These are phyloP conservation scores for Daedaleopsis nitida DNA, from an alignment of 768 basidiomycete genomes.

Conservation along the genomic window DNA sequence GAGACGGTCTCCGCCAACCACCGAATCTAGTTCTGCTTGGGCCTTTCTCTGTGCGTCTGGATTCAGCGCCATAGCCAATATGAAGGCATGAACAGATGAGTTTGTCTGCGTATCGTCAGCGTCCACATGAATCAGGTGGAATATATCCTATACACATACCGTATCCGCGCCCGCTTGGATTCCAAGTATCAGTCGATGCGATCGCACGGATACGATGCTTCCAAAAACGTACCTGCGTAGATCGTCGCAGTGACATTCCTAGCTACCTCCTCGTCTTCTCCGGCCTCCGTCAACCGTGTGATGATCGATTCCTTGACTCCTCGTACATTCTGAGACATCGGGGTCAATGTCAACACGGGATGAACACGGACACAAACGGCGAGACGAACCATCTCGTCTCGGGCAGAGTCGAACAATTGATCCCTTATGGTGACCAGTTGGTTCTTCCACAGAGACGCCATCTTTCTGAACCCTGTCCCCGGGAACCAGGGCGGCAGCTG, in stretches of 20 bases:
- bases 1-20: constrained; percentile 1
- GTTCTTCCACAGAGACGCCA: constrained; percentile 61
- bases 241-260: constrained; percentile 12
- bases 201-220: no score
- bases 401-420: constrained; percentile 59
- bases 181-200: neutral
- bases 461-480: constrained; percentile 64
- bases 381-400: constrained; percentile 51
- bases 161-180: constrained; percentile 6
- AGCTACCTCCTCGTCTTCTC: constrained; percentile 3
- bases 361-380: neutral
- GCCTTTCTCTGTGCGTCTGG: neutral
- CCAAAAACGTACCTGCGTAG: constrained; percentile 8
- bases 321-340: neutral
- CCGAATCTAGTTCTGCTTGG: neutral
- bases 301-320: constrained; percentile 10
- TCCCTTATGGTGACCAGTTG: constrained; percentile 68
- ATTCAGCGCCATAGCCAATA: neutral
- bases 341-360: no score
- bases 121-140: neutral
- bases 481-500: constrained; percentile 68
- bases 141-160: neutral
- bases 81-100: neutral
- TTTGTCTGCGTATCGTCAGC: neutral
- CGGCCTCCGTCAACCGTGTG: constrained; percentile 1